Evolutionary conservation across 1,284 basidiomycete genomes (phyloP).

Genomic region (Cystobasidiaceae sp.): DNA sequence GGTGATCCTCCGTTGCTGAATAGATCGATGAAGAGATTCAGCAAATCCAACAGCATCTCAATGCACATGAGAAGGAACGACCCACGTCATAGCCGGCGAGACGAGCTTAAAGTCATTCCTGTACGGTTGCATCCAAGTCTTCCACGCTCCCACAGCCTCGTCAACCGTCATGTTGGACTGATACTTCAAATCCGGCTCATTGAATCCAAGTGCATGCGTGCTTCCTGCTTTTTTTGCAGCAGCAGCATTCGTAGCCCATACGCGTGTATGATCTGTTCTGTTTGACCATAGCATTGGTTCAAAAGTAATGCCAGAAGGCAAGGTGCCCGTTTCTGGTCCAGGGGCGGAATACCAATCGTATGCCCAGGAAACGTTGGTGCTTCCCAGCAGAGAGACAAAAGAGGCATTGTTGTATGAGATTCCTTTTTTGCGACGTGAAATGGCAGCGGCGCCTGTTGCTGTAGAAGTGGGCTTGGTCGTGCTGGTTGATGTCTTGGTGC

Average conservation of each 20-base stretch:
- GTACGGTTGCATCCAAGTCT: constrained; percentile 33
- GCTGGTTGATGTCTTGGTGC: neutral
- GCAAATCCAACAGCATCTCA: neutral
- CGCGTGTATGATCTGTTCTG: neutral
- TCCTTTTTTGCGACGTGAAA: constrained; percentile 28
- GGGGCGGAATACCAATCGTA: constrained; percentile 35
- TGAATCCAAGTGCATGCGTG: constrained; percentile 28
- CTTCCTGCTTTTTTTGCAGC: constrained; percentile 15
- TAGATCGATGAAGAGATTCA: neutral
- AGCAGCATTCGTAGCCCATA: constrained; percentile 13
- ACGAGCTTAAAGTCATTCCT: constrained; percentile 36
- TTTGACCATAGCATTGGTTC: constrained; percentile 35
- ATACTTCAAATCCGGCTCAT: constrained; percentile 33
- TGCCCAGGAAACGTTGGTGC: constrained; percentile 22
- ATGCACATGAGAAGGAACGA: no score
- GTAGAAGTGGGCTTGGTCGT: neutral
- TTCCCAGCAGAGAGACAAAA: neutral
- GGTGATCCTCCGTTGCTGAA: constrained; percentile 26
- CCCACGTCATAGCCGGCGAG: constrained; percentile 35
- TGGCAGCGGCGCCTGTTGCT: neutral
- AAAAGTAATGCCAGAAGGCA: constrained; percentile 29
- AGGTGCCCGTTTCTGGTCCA: neutral
- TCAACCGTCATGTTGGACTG: constrained; percentile 35
- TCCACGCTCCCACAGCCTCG: constrained; percentile 31
- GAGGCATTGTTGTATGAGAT: constrained; percentile 13